Evolutionary conservation across 371 early-diverging fungal genomes (phyloP).

Genomic region (Syncephalastrum racemosum): DNA sequence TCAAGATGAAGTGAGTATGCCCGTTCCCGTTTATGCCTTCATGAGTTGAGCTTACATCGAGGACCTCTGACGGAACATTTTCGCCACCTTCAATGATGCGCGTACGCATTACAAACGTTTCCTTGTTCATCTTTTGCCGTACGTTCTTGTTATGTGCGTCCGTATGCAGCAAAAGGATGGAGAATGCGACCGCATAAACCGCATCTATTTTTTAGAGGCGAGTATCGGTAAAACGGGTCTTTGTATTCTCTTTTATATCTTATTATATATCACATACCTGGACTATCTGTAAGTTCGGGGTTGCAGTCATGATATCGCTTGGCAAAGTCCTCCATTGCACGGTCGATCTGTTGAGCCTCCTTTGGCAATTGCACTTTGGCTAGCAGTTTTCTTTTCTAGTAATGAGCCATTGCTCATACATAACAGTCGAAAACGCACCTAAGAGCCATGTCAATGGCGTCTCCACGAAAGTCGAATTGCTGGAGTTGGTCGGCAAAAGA

Average conservation of each 20-base stretch:
- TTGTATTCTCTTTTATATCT: slow-evolving; percentile 4
- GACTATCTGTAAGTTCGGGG: slow-evolving; percentile 59
- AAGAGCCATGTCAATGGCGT: slow-evolving; percentile 72
- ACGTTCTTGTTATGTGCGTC: slow-evolving; percentile 91
- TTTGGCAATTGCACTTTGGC: slow-evolving; percentile 79
- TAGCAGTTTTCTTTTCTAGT: slow-evolving; percentile 62
- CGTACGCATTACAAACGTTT: slow-evolving; percentile 77
- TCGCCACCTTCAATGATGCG: slow-evolving; percentile 65
- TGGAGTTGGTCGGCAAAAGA: slow-evolving; percentile 48
- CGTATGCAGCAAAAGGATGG: slow-evolving; percentile 87
- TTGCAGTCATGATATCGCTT: slow-evolving; percentile 77
- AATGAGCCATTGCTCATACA: background rate
- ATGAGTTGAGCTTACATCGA: slow-evolving; percentile 53
- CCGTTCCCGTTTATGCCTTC: background rate
- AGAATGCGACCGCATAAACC: slow-evolving; percentile 82
- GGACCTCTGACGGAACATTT: slow-evolving; percentile 66
- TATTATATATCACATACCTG: slow-evolving; percentile 38
- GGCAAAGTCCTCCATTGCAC: slow-evolving; percentile 84
- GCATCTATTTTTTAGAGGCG: slow-evolving; percentile 44
- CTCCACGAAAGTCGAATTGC: slow-evolving; percentile 65
- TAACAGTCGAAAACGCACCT: slow-evolving; percentile 39
- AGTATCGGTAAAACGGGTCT: background rate
- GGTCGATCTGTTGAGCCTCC: slow-evolving; percentile 91
- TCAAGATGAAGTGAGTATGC: background rate
- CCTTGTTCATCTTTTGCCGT: slow-evolving; percentile 81